These are phyloP conservation scores for Actinomucor elegans DNA, from an alignment of 371 early-diverging fungal species.

Conservation along the genomic window DNA sequence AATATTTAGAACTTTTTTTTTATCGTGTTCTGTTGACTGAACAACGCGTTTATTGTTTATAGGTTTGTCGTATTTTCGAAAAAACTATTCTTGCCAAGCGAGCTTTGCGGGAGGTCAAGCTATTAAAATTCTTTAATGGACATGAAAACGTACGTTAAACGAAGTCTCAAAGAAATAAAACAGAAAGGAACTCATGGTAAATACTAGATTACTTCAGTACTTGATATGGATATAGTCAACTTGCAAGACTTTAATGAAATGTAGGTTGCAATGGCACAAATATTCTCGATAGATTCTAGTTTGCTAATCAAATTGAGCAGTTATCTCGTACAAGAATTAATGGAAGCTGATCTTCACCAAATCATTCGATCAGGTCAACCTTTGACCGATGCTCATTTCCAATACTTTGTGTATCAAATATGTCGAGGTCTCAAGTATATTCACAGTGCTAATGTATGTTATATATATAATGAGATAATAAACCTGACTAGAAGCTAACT, in stretches of 20 bases:
- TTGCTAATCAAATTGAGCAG: constrained; percentile 33
- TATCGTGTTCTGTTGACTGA: too few relatives aligned
- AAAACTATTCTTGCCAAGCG: constrained; percentile 85
- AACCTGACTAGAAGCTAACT: too few relatives aligned
- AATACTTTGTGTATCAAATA: constrained; percentile 98
- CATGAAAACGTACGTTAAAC: constrained; percentile 78
- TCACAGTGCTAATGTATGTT: constrained; percentile 92
- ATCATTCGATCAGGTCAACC: constrained; percentile 96
- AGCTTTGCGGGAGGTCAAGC: constrained; percentile 87
- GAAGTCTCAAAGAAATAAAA: neutral
- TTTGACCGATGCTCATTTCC: constrained; percentile 95
- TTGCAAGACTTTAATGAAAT: constrained; percentile 80
- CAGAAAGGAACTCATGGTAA: neutral
- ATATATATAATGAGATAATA: neutral
- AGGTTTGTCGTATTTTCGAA: constrained; percentile 66
- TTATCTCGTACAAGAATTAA: constrained; percentile 88
- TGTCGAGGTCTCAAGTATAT: constrained; percentile 97
- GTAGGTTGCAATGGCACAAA: too few relatives aligned
- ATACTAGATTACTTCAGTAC: constrained; percentile 78
- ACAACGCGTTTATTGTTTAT: neutral
- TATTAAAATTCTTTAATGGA: constrained; percentile 85
- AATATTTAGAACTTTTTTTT: too few relatives aligned
- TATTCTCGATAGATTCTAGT: too few relatives aligned
- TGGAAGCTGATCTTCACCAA: constrained; percentile 99
- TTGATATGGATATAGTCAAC: constrained; percentile 56